These are phyloP conservation scores for Komagataella kurtzmanii DNA, from an alignment of 805 yeast genomes.

Conservation along the genomic window DNA sequence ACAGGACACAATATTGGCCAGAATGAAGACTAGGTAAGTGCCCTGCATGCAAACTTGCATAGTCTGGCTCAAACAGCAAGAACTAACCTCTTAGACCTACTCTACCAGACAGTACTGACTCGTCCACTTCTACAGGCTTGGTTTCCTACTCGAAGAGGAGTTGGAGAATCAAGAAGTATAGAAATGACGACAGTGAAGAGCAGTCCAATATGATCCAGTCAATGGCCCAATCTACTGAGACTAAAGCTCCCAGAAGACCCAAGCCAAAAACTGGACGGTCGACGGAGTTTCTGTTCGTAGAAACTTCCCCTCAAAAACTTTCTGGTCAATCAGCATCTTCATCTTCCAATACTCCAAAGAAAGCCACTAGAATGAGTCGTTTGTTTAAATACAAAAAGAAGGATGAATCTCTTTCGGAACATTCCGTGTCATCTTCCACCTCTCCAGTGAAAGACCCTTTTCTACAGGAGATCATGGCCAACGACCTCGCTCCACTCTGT, in stretches of 20 bases:
- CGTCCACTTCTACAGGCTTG: background rate
- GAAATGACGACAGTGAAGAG: conserved; percentile 17
- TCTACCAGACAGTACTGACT: background rate
- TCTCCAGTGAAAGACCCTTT: background rate
- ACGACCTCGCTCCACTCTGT: background rate
- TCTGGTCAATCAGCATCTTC: background rate
- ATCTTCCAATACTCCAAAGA: background rate
- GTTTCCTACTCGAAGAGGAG: conserved; percentile 9
- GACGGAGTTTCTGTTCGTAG: conserved; percentile 19
- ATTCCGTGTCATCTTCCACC: background rate
- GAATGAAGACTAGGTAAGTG: background rate
- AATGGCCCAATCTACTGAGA: conserved; percentile 1
- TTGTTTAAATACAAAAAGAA: conserved; percentile 1
- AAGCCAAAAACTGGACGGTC: conserved; percentile 18
- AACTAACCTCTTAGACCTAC: background rate
- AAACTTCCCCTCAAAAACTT: conserved; percentile 5
- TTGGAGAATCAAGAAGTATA: conserved; percentile 18
- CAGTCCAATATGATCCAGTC: conserved; percentile 16
- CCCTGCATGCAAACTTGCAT: background rate
- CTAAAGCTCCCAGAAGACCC: conserved; percentile 12
- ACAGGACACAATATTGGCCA: background rate
- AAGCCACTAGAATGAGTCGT: conserved; percentile 1
- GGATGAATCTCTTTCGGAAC: background rate
- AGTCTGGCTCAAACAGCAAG: background rate
- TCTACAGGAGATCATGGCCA: background rate